Evolutionary conservation across 1,139 yeast genomes (phyloP).

Genomic region (Pichia sp.): DNA sequence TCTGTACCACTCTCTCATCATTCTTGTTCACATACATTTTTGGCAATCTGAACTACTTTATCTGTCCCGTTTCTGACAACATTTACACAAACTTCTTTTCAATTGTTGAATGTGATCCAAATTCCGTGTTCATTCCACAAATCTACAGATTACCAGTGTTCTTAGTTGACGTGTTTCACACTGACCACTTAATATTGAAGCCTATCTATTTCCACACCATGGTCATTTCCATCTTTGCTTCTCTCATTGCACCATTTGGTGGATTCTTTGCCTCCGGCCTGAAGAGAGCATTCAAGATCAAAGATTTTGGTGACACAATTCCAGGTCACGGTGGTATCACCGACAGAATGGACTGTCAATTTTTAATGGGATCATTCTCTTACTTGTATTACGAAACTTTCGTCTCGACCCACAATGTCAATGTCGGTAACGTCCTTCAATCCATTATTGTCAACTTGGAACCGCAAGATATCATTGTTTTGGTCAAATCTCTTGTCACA

Average conservation of each 20-base stretch:
- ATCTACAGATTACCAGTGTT: constrained; percentile 68
- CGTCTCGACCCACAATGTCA: constrained; percentile 64
- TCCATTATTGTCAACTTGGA: constrained; percentile 67
- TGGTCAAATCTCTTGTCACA: constrained; percentile 54
- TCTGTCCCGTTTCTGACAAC: constrained; percentile 66
- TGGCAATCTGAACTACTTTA: constrained; percentile 64
- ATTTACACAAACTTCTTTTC: constrained; percentile 38
- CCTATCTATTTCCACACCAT: constrained; percentile 90
- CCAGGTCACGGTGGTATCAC: constrained; percentile 99
- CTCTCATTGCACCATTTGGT: constrained; percentile 96
- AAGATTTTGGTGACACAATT: constrained; percentile 87
- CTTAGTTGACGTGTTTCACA: constrained; percentile 38
- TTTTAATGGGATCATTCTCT: constrained; percentile 93
- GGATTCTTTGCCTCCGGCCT: constrained; percentile 97
- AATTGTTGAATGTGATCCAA: constrained; percentile 68
- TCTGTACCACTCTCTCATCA: constrained; percentile 78
- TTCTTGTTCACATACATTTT: constrained; percentile 57
- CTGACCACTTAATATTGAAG: constrained; percentile 53
- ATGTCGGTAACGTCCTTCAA: constrained; percentile 68
- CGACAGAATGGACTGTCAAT: constrained; percentile 97
- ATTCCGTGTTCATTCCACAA: constrained; percentile 82
- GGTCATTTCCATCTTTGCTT: constrained; percentile 87
- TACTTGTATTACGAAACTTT: constrained; percentile 91
- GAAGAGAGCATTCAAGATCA: constrained; percentile 93
- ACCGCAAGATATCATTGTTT: constrained; percentile 56